Conservation (phyloP, 805 yeast species). For the Candida palmyrensis region DNA sequence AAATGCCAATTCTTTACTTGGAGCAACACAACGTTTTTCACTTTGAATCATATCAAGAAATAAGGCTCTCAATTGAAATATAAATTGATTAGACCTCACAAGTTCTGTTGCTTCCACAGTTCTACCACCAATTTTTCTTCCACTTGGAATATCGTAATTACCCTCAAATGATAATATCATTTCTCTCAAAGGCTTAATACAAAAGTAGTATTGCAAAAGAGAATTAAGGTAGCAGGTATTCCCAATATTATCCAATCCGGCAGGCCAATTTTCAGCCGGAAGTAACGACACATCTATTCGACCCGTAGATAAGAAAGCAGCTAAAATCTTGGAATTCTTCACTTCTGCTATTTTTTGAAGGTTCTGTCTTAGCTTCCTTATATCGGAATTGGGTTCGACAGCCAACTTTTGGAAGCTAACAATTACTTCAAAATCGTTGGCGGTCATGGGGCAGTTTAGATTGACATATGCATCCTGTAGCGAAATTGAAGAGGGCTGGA, state of each 20-base stretch:
- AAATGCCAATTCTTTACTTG: slow-evolving; percentile 80
- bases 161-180: slow-evolving; percentile 54
- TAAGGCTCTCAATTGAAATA: slow-evolving; percentile 63
- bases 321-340: slow-evolving; percentile 51
- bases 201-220: slow-evolving; percentile 82
- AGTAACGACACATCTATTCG: slow-evolving; percentile 51
- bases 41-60: slow-evolving; percentile 68
- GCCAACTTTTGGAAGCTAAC: slow-evolving; percentile 43
- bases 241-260: slow-evolving; percentile 91
- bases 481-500: not conserved
- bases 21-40: slow-evolving; percentile 61
- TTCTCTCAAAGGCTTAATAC: slow-evolving; percentile 74
- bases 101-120: slow-evolving; percentile 74
- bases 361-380: slow-evolving; percentile 53
- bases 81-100: slow-evolving; percentile 76
- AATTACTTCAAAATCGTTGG: slow-evolving; percentile 55
- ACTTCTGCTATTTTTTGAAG: slow-evolving; percentile 50
- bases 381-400: slow-evolving; percentile 23
- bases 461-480: slow-evolving; percentile 43
- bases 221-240: slow-evolving; percentile 95
- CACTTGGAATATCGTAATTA: slow-evolving; percentile 21
- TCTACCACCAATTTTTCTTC: slow-evolving; percentile 84
- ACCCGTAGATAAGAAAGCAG: slow-evolving; percentile 57
- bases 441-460: slow-evolving; percentile 45
- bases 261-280: slow-evolving; percentile 74